Evolutionary conservation across 768 basidiomycete genomes (phyloP), one percentile per base, ranked within the genome.

Genomic region (Rhizopogon roseolus): DNA sequence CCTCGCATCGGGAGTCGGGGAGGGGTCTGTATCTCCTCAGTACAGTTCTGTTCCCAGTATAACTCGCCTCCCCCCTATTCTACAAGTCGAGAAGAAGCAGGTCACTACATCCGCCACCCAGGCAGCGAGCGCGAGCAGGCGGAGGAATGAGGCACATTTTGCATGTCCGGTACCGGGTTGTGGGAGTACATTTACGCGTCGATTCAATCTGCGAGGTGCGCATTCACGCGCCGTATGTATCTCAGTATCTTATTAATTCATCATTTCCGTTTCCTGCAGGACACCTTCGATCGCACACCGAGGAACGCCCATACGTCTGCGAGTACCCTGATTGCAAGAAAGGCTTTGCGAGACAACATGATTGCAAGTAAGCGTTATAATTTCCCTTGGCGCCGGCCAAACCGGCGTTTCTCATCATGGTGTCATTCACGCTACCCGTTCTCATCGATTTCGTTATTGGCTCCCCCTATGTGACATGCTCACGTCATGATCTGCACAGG

Each of bases 71-170:
- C 91, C 91, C 38, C 91, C 89, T 45, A 93, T 93, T 64, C 73
- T 91, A 32, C 90, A 93, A 71, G 91, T 93, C 49, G 91, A 93
- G 73, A 93, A 92, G 72, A 88, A 92, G 73, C 91, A 93, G 71
- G 94, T 98, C 32, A 98, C 94, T 40, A 96, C 94, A 19, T 87
- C 87, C 14, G 94, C 94, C 25, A 98, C 94, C 1, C 93, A 95
- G 69, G 79, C 89, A 3, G 94, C 94, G 11, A 93, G 91, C 66
- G 90, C 90, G 49, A 93, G 88, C 67, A 78, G 94, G 51, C 76
- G 94, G 48, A 79, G 92, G 62, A 95, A 94, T 64, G 91, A 93
- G 66, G 94, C 94, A 0, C 85, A 91, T 62, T 97, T 96, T 70
- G 80, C 85, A 55, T 98, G 94, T 71, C 94, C 95, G 5, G 92